Conservation (phyloP, 495 filamentous ascomycete genomes). For the Tetracladium setigerum region DNA sequence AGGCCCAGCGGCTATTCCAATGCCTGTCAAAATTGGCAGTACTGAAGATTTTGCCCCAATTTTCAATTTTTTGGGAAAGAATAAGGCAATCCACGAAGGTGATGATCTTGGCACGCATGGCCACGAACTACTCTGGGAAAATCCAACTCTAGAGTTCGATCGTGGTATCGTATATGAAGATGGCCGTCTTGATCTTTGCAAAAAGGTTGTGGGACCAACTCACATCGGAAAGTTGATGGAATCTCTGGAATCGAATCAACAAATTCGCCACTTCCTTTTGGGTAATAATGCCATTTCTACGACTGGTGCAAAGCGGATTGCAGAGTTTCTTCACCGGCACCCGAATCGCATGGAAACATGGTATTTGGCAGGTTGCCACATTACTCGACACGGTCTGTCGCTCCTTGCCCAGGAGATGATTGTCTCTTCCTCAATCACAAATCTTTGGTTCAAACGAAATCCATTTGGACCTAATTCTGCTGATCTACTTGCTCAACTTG, state of each 20-base stretch:
- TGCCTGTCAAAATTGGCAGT: conserved; percentile 8
- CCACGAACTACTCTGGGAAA: not conserved
- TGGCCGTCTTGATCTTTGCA: conserved; percentile 20
- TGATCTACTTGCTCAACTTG: conserved; percentile 21
- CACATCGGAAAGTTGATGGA: conserved; percentile 29
- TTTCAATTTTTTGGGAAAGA: conserved; percentile 4
- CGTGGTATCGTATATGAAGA: conserved; percentile 3
- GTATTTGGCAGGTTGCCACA: conserved; percentile 36
- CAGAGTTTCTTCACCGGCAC: conserved; percentile 24
- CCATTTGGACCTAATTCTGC: conserved; percentile 25
- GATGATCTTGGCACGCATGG: not conserved
- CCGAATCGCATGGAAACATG: conserved; percentile 34
- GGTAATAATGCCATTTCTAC: conserved; percentile 38
- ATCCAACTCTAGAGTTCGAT: not conserved
- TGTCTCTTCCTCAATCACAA: conserved; percentile 24
- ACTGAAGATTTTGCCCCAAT: conserved; percentile 7
- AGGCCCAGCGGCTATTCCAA: conserved; percentile 8
- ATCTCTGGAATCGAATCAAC: conserved; percentile 25
- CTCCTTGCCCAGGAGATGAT: conserved; percentile 26
- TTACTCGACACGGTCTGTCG: conserved; percentile 24
- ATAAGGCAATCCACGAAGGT: not conserved
- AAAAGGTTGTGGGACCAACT: conserved; percentile 31
- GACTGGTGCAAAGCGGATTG: conserved; percentile 28
- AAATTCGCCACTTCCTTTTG: conserved; percentile 33
- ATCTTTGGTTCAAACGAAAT: conserved; percentile 41